A percentile compares a stretch with the other conserved stretches of the same genome.
Evolutionary conservation across 495 filamentous ascomycete genomes (phyloP).

Genomic region (Penicillium subrubescens): DNA sequence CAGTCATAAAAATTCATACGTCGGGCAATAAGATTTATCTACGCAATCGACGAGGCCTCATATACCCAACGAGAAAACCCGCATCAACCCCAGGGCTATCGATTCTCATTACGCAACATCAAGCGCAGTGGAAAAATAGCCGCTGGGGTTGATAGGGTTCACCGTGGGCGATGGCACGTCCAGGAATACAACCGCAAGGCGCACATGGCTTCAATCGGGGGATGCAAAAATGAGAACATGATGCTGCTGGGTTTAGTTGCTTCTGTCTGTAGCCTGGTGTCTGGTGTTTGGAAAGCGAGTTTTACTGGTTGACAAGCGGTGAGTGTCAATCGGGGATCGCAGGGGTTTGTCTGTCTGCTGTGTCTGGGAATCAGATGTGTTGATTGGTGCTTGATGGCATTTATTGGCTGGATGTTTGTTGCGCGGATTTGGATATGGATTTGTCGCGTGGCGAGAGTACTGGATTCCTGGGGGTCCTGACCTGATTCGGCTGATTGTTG

Average conservation of each 20-base stretch:
- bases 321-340: background rate
- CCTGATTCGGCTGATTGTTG: background rate
- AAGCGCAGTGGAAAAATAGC: slow-evolving; percentile 39
- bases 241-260: slow-evolving; percentile 49
- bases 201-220: slow-evolving; percentile 54
- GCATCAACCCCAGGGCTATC: slow-evolving; percentile 39
- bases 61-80: slow-evolving; percentile 33
- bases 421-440: no score
- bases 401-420: background rate
- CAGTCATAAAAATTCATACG: background rate
- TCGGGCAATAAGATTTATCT: background rate
- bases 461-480: background rate
- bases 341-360: background rate
- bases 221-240: slow-evolving; percentile 55
- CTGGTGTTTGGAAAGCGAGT: background rate
- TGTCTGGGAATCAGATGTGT: background rate
- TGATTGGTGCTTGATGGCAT: background rate
- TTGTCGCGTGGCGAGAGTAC: no score
- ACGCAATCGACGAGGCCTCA: background rate
- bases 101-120: slow-evolving; percentile 50
- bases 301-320: background rate
- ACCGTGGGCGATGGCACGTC: slow-evolving; percentile 5
- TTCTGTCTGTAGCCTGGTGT: background rate
- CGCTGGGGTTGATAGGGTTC: background rate
- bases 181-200: slow-evolving; percentile 33